Percentiles rank a stretch among this genome's conserved stretches.
Conservation (phyloP, 495 filamentous ascomycete genomes). For the Recurvomyces mirabilis region DNA sequence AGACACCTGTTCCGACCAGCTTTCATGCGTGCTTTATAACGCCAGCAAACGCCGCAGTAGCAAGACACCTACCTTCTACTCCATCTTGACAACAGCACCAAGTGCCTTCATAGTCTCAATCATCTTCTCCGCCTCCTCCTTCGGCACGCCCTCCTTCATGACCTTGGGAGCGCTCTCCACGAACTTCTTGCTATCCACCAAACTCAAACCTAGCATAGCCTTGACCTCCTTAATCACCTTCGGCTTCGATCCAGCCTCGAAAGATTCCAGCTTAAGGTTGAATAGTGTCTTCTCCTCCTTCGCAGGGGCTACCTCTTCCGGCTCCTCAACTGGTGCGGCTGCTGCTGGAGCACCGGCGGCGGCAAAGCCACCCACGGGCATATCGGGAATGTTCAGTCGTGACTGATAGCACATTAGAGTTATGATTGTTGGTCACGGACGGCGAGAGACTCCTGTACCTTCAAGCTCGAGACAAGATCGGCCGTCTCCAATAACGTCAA, state of each 20-base stretch:
- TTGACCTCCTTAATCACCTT: constrained; percentile 99
- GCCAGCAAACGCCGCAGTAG: no score
- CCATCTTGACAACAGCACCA: constrained; percentile 79
- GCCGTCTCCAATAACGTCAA: constrained; percentile 96
- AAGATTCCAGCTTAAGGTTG: constrained; percentile 80
- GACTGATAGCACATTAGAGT: no score
- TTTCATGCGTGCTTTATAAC: no score
- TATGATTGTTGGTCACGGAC: no score
- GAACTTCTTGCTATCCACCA: constrained; percentile 99
- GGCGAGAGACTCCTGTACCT: no score
- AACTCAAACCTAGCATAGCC: constrained; percentile 79
- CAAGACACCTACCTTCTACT: no score
- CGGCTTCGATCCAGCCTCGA: constrained; percentile 80
- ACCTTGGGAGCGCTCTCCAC: constrained; percentile 94
- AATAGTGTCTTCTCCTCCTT: constrained; percentile 94
- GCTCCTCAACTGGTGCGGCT: constrained; percentile 60
- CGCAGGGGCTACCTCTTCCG: constrained; percentile 70
- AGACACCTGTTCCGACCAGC: no score
- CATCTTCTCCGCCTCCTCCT: constrained; percentile 99
- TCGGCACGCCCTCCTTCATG: constrained; percentile 95
- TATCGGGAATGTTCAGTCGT: constrained; percentile 93
- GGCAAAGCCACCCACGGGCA: constrained; percentile 81
- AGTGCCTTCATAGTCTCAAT: constrained; percentile 84
- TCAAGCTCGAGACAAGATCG: constrained; percentile 82
- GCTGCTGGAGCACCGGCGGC: constrained; percentile 49